Base-by-base conservation (phyloP, 139 green algal species). In the Chlamydomonas urium region DNA sequence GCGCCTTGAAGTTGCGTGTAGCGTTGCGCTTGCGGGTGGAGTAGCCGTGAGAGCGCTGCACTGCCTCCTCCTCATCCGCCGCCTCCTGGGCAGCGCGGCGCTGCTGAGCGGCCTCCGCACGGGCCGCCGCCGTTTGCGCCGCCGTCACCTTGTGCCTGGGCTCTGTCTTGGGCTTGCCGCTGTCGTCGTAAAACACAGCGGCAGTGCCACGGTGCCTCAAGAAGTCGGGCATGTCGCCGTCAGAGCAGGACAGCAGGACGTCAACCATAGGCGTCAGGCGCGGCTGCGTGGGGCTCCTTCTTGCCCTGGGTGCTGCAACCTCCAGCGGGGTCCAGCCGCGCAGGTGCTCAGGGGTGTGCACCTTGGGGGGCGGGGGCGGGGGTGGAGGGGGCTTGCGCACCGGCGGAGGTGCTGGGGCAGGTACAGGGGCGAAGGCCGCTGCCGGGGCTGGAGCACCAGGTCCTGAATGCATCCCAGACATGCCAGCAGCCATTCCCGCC, bases 1-100 rank as follows among this genome's bases (percentile, higher is more conserved):
- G 60, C 60, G 38, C 32, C 60, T 67, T 67, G 60, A 47, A 67
- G 33, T 67, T 67, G 8, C 29, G n/a, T 6, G 60, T 67, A 6
- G 60, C 60, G 29, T 67, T 67, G 60, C 60, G 60, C 10, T 37
- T 31, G 32, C 60, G 32, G 8, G 60, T 67, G 4, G 60, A 67
- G 60, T 67, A 67, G 33, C 60, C 60, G 29, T 67, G 60, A 8
- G 5, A n/a, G n/a, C 60, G 60, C 10, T 26, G n/a, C 19, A 26
- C 60, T 24, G 60, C 60, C 17, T 14, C 60, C 33, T 67, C 21
- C 8, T 23, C 17, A 6, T 63, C 53, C 10, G 53, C 53, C 26
- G 53, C 53, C 26, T 63, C 17, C 53, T 33, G 21, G 26, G 53
- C 53, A 14, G 53, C 53, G 17, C 29, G 53, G 17, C 29, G 53